Conservation (phyloP, 164 flowering plant species). For the Vitis rupestris region DNA sequence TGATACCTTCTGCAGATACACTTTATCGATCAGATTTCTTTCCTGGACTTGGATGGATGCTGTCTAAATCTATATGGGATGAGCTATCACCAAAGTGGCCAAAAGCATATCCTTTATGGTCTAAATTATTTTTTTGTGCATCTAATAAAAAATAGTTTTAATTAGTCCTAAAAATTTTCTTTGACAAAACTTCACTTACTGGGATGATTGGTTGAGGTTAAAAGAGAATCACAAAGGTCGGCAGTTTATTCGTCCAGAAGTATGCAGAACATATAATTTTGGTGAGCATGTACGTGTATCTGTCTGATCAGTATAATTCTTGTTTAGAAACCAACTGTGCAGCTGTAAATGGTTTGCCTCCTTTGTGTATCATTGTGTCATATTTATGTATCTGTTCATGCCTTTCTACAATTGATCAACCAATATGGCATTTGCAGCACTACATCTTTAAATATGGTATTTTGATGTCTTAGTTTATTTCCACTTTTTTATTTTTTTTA, state of each 20-base stretch:
- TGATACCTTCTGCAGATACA: slow-evolving; percentile 53
- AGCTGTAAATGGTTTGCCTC: no score
- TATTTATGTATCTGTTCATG: no score
- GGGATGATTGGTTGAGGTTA: slow-evolving; percentile 99
- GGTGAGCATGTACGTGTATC: slow-evolving; percentile 86
- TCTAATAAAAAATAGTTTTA: background rate
- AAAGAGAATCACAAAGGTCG: slow-evolving; percentile 86
- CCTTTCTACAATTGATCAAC: no score
- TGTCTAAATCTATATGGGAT: slow-evolving; percentile 78
- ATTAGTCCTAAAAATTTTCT: slow-evolving; percentile 27
- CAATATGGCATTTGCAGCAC: no score
- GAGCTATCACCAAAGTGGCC: slow-evolving; percentile 99
- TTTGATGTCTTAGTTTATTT: no score
- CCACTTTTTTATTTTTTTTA: no score
- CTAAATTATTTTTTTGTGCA: slow-evolving; percentile 12
- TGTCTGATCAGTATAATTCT: background rate
- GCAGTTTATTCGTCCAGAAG: slow-evolving; percentile 95
- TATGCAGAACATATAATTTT: slow-evolving; percentile 97
- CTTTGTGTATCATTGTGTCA: no score
- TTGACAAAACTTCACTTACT: slow-evolving; percentile 76
- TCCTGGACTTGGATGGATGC: slow-evolving; percentile 99
- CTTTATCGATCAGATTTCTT: slow-evolving; percentile 97
- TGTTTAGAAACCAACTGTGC: background rate
- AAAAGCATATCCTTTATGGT: slow-evolving; percentile 89
- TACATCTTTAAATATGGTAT: no score